Conservation (phyloP, 225 moss, liverwort and hornwort species). For the Ulota crispa region DNA sequence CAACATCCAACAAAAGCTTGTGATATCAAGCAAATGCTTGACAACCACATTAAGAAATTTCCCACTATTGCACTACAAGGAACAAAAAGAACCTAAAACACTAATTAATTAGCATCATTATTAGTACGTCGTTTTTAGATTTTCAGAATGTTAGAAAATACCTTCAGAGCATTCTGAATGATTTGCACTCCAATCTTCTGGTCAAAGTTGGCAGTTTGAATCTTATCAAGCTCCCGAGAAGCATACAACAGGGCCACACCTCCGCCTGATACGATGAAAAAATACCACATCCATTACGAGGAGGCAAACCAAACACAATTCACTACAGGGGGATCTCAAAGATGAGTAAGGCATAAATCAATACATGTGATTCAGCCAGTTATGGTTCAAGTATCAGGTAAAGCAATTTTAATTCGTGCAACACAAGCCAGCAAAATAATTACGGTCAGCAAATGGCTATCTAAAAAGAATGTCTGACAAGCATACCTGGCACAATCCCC, state of each 20-base stretch:
- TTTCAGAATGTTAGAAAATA: not conserved
- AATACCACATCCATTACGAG: not conserved
- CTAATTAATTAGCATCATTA: not conserved
- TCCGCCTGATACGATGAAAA: conserved; percentile 26
- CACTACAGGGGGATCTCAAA: not conserved
- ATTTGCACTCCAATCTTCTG: conserved; percentile 62
- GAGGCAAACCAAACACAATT: not conserved
- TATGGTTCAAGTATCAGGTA: not conserved
- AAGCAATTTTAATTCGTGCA: not conserved
- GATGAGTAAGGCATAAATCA: not conserved
- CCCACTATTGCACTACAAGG: not conserved
- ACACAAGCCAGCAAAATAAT: not conserved
- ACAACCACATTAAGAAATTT: not conserved
- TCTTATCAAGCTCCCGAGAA: conserved; percentile 43
- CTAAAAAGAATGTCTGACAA: not conserved
- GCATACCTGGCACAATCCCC: conserved; percentile 56
- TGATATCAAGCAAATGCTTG: not conserved
- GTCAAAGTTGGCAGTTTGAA: conserved; percentile 51
- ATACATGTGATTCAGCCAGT: not conserved
- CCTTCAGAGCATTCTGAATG: conserved; percentile 56
- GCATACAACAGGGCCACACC: conserved; percentile 57
- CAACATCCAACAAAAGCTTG: not conserved
- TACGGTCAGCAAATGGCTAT: not conserved
- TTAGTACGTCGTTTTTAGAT: not conserved
- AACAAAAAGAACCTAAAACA: not conserved